Base-by-base conservation (phyloP, 169 alveolate species). In the Toxoplasma gondii region DNA sequence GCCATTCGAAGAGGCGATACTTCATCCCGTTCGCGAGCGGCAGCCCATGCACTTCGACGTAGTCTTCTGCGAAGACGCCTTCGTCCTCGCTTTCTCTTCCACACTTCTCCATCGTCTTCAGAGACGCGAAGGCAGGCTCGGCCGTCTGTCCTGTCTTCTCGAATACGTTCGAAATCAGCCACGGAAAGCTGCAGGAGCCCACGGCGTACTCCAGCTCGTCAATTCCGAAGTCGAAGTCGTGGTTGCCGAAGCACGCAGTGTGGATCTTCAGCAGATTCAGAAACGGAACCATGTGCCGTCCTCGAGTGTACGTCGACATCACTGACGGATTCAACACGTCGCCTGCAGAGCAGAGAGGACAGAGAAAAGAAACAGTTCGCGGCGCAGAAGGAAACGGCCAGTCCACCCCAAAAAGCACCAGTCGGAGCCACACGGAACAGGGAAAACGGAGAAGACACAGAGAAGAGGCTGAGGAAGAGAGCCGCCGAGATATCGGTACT, bases 201-300 rank as follows among this genome's bases (percentile, higher is more conserved):
- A 91, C 95, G 9, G 97, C 88, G 94, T 96, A 96, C 91, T 96
- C 98, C 41, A 98, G 96, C 58, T 97, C 95, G 91, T 97, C 98
- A 27, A 98, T 94, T 29, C 98, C 98, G 84, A 97, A 98, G 93
- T 98, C 99, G 84, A 98, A 98, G 95, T 98, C 99, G 92, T 98
- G 99, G 92, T 98, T 98, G 31, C 99, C 99, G n/a, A 97, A 96
- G 95, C 99, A 98, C 54, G 99, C 98, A 22, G 98, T 97, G 95
- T 97, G 98, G 43, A 97, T 96, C 82, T 96, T 95, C 93, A 96
- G 93, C 94, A 96, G 91, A 88, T 96, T 96, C 69, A 96, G 67
- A 69, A 96, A 96, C 31, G 97, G 97, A 43, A 93, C 96, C 99
- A 98, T 98, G 93, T 98, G 97, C 38, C 97, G 97, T 24, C 99